phyloP scores from a whole-genome alignment of 495 filamentous ascomycete genomes.

The Neurospora tetraspora region DNA sequence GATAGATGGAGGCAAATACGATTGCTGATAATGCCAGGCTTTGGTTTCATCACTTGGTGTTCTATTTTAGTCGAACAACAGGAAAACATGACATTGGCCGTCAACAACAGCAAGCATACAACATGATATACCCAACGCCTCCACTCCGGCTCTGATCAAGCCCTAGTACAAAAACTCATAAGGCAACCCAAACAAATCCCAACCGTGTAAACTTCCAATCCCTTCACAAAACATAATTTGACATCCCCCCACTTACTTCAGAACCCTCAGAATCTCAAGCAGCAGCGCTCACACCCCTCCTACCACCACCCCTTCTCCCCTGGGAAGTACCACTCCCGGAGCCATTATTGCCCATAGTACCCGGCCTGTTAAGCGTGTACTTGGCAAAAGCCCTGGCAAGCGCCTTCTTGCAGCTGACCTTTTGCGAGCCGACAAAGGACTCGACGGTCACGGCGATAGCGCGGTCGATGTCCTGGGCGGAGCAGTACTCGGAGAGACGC shows the following conservation, averaged over 20 bases:
- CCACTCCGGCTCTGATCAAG: background rate
- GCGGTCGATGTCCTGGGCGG: slow-evolving; percentile 81
- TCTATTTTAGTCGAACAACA: background rate
- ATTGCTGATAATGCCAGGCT: background rate
- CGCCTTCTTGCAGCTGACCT: slow-evolving; percentile 96
- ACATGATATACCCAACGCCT: background rate
- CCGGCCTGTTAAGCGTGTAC: slow-evolving; percentile 53
- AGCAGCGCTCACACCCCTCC: background rate
- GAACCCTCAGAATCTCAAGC: background rate
- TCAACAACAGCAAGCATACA: background rate
- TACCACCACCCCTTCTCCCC: background rate
- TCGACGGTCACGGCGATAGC: slow-evolving; percentile 97
- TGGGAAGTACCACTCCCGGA: background rate
- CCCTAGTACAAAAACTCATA: background rate
- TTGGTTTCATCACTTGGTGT: background rate
- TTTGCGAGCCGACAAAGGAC: slow-evolving; percentile 91
- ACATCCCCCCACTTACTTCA: background rate
- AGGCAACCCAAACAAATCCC: background rate
- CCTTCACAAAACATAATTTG: background rate
- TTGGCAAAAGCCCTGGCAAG: slow-evolving; percentile 95
- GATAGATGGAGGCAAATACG: background rate
- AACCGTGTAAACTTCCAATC: background rate
- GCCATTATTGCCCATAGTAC: slow-evolving; percentile 1
- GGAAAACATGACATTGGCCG: background rate
- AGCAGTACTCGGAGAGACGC: slow-evolving; percentile 89